A percentile compares a stretch with the other conserved stretches of the same genome.
Conservation (phyloP, 2,329 filamentous ascomycete genomes). For the Akanthomyces uredinophilus region DNA sequence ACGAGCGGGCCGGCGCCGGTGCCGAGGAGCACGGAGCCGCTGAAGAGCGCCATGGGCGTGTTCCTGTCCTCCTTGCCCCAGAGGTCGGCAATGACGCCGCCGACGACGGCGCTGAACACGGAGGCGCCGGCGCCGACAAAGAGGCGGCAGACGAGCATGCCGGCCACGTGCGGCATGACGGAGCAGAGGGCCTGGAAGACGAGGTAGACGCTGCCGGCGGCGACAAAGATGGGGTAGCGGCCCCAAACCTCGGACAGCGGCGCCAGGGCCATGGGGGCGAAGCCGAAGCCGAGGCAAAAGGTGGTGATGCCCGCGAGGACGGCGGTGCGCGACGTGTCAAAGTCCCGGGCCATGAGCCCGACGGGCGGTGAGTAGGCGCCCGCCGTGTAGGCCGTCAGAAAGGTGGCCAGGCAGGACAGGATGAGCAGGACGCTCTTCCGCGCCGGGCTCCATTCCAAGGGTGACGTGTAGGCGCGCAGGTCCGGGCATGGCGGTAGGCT, state of each 20-base stretch:
- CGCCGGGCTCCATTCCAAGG: constrained; percentile 64
- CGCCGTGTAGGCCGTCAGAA: constrained; percentile 73
- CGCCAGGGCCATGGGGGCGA: constrained; percentile 82
- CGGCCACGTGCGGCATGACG: constrained; percentile 61
- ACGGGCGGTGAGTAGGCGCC: constrained; percentile 73
- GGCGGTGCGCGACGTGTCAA: constrained; percentile 59
- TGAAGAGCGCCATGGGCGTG: constrained; percentile 84
- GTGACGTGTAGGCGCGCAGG: constrained; percentile 61
- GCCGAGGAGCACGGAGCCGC: constrained; percentile 70
- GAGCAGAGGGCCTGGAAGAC: constrained; percentile 68
- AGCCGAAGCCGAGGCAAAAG: constrained; percentile 75
- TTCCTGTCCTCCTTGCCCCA: constrained; percentile 76
- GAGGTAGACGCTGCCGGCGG: constrained; percentile 67
- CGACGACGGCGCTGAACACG: constrained; percentile 81
- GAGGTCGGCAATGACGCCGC: constrained; percentile 85
- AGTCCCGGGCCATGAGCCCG: constrained; percentile 59
- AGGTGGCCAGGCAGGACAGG: constrained; percentile 71
- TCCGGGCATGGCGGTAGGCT: constrained; percentile 56
- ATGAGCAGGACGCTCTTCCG: constrained; percentile 67
- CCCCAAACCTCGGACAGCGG: constrained; percentile 88
- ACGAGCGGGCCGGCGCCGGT: constrained; percentile 75
- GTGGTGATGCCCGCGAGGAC: constrained; percentile 72
- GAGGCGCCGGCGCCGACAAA: constrained; percentile 72
- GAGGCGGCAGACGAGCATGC: constrained; percentile 72
- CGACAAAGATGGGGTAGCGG: constrained; percentile 74